A percentile compares a stretch with the other conserved stretches of the same genome.
Conservation (phyloP, 1,284 basidiomycete genomes). For the Anthracocystis walkeri region DNA sequence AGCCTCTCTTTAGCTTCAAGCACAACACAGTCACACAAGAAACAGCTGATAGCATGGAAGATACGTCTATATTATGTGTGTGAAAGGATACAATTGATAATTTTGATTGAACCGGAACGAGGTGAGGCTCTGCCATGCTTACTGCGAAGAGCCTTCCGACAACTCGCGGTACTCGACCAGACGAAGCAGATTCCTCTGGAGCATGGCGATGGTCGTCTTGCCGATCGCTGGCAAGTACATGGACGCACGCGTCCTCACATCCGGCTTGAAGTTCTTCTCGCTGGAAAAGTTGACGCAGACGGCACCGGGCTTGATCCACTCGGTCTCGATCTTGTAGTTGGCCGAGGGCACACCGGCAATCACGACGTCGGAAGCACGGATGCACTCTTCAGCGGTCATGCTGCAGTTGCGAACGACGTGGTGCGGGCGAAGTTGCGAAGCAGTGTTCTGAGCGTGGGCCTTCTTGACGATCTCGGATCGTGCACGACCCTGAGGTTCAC, state of each 20-base stretch:
- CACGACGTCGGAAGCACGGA: constrained; percentile 63
- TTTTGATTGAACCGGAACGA: not conserved
- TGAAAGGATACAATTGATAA: not conserved
- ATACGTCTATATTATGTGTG: constrained; percentile 27
- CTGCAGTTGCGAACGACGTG: constrained; percentile 76
- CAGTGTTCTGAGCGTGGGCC: constrained; percentile 74
- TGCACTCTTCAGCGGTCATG: constrained; percentile 56
- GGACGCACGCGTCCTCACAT: constrained; percentile 82
- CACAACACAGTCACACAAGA: not conserved
- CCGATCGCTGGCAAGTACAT: constrained; percentile 81
- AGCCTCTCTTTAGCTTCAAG: too few relatives aligned
- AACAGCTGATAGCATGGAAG: constrained; percentile 1
- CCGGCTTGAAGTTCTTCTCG: constrained; percentile 95
- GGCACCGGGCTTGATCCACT: constrained; percentile 90
- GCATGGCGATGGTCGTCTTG: constrained; percentile 96
- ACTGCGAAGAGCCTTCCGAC: constrained; percentile 17
- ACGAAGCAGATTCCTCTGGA: constrained; percentile 86
- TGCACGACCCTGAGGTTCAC: constrained; percentile 32
- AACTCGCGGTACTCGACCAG: constrained; percentile 61
- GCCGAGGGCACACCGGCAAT: constrained; percentile 72
- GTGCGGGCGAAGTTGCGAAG: constrained; percentile 73
- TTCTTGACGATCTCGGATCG: constrained; percentile 65
- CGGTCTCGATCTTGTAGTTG: constrained; percentile 90
- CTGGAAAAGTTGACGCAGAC: constrained; percentile 92
- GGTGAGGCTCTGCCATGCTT: not conserved